Conservation (phyloP, 176 grass and related monocot genomes). For the Raddia guianensis region DNA sequence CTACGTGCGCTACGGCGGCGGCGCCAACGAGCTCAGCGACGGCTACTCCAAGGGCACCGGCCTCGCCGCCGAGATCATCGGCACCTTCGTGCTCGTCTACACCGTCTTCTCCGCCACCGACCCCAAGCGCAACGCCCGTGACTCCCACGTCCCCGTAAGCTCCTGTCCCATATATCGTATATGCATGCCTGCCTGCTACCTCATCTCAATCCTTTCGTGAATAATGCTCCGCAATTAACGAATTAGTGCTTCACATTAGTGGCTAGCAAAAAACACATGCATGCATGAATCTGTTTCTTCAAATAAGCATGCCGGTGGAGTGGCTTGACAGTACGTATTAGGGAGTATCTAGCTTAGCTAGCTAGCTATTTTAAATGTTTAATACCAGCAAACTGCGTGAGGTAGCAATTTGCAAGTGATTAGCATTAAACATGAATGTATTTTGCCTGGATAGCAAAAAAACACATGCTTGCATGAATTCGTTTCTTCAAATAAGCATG, state of each 20-base stretch:
- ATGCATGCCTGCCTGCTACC: conserved; percentile 40
- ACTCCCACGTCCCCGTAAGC: conserved; percentile 87
- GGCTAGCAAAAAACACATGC: not conserved
- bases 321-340: not conserved
- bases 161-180: conserved; percentile 28
- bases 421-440: not conserved
- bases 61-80: conserved; percentile 93
- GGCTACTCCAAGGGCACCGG: conserved; percentile 85
- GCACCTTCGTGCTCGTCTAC: conserved; percentile 97
- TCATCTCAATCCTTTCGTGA: not conserved
- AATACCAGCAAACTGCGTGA: not conserved
- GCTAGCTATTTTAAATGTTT: too few relatives aligned
- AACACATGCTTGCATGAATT: not conserved
- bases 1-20: conserved; percentile 77
- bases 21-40: conserved; percentile 72
- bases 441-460: not conserved
- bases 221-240: conserved; percentile 36
- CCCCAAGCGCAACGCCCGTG: conserved; percentile 95
- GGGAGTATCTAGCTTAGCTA: not conserved
- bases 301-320: not conserved
- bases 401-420: conserved; percentile 6
- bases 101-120: conserved; percentile 99
- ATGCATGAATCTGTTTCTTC: not conserved
- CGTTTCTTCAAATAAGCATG: not conserved
- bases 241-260: not conserved